Base-by-base conservation (phyloP, 306 rosid genomes). In the Cucurbita maxima region DNA sequence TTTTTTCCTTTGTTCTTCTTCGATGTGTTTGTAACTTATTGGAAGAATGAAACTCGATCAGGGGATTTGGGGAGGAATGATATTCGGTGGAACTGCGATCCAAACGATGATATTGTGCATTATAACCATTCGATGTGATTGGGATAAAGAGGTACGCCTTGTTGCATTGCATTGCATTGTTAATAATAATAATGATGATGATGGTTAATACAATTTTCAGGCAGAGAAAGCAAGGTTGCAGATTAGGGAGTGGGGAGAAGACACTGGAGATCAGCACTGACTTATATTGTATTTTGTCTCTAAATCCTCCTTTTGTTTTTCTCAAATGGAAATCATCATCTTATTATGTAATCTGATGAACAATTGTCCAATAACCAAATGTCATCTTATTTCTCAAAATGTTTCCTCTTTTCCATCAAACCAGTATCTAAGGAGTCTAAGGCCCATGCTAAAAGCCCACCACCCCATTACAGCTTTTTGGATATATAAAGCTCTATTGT, bases 21-120 rank as follows among this genome's bases (percentile, higher is more conserved):
- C 34, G 25, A 0, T 25, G 2, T 20, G 6, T 5, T 25, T 56
- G 4, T 1, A 59, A 15, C 22, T 30, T 34, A 34, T 1, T n/a
- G 16, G 4, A 3, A 22, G 12, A 30, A 34, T 38, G 69, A 38
- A 51, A 30, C 37, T 2, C 13, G 57, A 66, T 19, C 66, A 86
- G 92, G 96, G 90, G 47, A 81, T 88, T 20, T 90, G 94, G 91
- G 90, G 80, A 0, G 90, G 94, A 51, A 78, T 90, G 86, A 85
- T 88, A 6, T 84, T 84, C 53, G 91, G 96, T 5, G 94, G 94
- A 71, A 86, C 91, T 2, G 85, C 86, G 14, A 37, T 76, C 38
- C 96, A 90, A 55, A 88, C 93, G 1, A 43, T 86, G 84, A 75
- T 90, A 51, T 73, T 90, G 52, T 44, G 78, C 69, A 10, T 77